Evolutionary conservation across 768 basidiomycete genomes (phyloP).

Genomic region (Auricularia sp.): DNA sequence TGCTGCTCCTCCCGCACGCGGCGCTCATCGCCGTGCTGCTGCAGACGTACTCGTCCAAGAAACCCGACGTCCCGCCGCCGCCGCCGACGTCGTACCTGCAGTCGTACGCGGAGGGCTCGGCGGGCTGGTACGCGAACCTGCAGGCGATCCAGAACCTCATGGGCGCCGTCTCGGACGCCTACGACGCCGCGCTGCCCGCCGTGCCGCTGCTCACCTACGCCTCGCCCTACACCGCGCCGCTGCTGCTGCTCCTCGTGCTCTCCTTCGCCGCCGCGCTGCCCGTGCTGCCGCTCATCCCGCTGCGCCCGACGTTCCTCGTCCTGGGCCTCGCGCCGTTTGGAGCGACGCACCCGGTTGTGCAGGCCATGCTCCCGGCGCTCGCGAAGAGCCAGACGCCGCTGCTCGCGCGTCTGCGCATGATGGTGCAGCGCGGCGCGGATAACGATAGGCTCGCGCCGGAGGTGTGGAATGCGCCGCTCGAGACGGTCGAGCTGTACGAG

Average conservation of each 20-base stretch:
- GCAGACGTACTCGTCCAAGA: constrained; percentile 32
- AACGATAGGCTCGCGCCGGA: constrained; percentile 54
- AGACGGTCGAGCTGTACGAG: constrained; percentile 69
- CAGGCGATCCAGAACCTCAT: constrained; percentile 89
- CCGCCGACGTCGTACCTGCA: constrained; percentile 18
- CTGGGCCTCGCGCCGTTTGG: constrained; percentile 42
- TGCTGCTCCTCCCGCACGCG: constrained; percentile 60
- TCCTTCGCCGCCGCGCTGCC: constrained; percentile 27
- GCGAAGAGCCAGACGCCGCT: constrained; percentile 18
- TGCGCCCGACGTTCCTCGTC: constrained; percentile 19
- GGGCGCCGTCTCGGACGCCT: constrained; percentile 63
- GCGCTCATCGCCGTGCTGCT: constrained; percentile 56
- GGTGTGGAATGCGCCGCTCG: constrained; percentile 54
- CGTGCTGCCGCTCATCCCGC: constrained; percentile 23
- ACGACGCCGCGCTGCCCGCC: constrained; percentile 44
- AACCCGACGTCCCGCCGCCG: constrained; percentile 19
- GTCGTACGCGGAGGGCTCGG: constrained; percentile 45
- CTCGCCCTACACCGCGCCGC: constrained; percentile 42
- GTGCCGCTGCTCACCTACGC: constrained; percentile 39
- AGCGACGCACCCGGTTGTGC: constrained; percentile 40
- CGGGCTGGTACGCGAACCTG: constrained; percentile 78
- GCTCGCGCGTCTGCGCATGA: constrained; percentile 16
- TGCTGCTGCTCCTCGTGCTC: constrained; percentile 39
- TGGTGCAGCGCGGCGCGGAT: constrained; percentile 35
- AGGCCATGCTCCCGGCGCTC: constrained; percentile 22